A percentile compares a stretch with the other conserved stretches of the same genome.
Evolutionary conservation across 805 yeast genomes (phyloP).

Genomic region (Kluyveromyces lactis): DNA sequence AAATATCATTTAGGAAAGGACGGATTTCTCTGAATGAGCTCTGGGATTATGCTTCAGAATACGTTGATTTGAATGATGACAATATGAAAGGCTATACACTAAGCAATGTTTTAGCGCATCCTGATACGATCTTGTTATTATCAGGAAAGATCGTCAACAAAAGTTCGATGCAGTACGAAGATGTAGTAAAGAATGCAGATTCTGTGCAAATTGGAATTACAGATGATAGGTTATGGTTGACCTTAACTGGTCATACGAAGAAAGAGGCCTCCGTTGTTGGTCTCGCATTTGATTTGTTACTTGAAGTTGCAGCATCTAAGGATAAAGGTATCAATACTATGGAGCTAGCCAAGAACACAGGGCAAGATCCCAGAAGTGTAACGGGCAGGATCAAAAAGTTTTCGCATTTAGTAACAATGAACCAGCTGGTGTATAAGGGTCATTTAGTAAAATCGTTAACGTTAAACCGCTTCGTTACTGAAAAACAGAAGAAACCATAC

Average conservation of each 20-base stretch:
- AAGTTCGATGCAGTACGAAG: neutral
- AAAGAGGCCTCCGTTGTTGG: conserved; percentile 48
- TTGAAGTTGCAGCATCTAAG: conserved; percentile 52
- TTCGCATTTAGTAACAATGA: conserved; percentile 40
- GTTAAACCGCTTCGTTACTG: conserved; percentile 37
- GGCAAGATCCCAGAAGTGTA: conserved; percentile 65
- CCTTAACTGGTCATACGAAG: conserved; percentile 47
- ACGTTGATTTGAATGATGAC: conserved; percentile 8
- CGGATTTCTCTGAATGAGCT: conserved; percentile 11
- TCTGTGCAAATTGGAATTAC: conserved; percentile 32
- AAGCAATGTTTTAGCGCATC: conserved; percentile 12
- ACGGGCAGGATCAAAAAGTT: conserved; percentile 53
- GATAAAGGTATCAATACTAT: conserved; percentile 51
- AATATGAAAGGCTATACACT: conserved; percentile 15
- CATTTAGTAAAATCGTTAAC: conserved; percentile 47
- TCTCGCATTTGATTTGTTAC: conserved; percentile 44
- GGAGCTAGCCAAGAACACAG: conserved; percentile 45
- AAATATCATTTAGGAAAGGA: conserved; percentile 28
- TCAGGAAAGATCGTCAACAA: conserved; percentile 5
- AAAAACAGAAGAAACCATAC: conserved; percentile 17
- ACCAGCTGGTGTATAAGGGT: conserved; percentile 33
- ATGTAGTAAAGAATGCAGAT: neutral
- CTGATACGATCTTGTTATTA: conserved; percentile 11
- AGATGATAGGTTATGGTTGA: conserved; percentile 49
- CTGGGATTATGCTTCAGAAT: conserved; percentile 13